phyloP scores from a whole-genome alignment of 768 basidiomycete species.

The Flagelloscypha sp. region DNA sequence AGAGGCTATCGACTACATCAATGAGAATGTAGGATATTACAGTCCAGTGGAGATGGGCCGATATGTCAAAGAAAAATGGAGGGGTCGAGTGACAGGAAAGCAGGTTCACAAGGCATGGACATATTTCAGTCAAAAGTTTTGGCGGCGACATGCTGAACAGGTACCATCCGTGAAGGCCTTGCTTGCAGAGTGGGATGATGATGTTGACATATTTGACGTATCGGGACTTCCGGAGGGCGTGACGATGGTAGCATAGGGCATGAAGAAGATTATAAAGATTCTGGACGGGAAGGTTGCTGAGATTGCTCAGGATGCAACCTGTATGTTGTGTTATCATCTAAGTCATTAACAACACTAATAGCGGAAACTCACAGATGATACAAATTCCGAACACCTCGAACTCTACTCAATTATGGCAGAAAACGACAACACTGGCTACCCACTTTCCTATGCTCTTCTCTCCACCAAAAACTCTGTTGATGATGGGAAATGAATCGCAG shows the following conservation, averaged over 20 bases:
- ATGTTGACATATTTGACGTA: slow-evolving; percentile 16
- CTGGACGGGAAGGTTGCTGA: slow-evolving; percentile 15
- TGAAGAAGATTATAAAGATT: slow-evolving; percentile 11
- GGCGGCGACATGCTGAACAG: slow-evolving; percentile 16
- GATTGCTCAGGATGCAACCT: slow-evolving; percentile 16
- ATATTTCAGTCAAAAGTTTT: slow-evolving; percentile 17
- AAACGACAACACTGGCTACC: slow-evolving; percentile 18
- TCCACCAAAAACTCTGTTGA: slow-evolving; percentile 15
- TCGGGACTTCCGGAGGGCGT: slow-evolving; percentile 14
- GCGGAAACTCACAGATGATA: slow-evolving; percentile 12
- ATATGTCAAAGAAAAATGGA: slow-evolving; percentile 21
- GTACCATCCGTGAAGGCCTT: slow-evolving; percentile 17
- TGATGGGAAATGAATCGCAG: slow-evolving; percentile 11
- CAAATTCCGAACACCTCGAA: slow-evolving; percentile 19
- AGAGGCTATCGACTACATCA: slow-evolving; percentile 15
- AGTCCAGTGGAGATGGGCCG: slow-evolving; percentile 22
- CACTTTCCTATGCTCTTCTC: slow-evolving; percentile 16
- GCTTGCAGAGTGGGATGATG: slow-evolving; percentile 13
- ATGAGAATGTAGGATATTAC: slow-evolving; percentile 14
- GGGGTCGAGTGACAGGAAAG: slow-evolving; percentile 11
- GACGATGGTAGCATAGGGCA: slow-evolving; percentile 17
- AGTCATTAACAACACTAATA: slow-evolving; percentile 8
- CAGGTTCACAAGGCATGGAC: slow-evolving; percentile 22
- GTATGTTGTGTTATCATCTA: too few relatives aligned
- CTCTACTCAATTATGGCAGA: slow-evolving; percentile 17